These are phyloP conservation scores for Podila clonocystis DNA, from an alignment of 192 early-diverging fungal species.

Conservation along the genomic window DNA sequence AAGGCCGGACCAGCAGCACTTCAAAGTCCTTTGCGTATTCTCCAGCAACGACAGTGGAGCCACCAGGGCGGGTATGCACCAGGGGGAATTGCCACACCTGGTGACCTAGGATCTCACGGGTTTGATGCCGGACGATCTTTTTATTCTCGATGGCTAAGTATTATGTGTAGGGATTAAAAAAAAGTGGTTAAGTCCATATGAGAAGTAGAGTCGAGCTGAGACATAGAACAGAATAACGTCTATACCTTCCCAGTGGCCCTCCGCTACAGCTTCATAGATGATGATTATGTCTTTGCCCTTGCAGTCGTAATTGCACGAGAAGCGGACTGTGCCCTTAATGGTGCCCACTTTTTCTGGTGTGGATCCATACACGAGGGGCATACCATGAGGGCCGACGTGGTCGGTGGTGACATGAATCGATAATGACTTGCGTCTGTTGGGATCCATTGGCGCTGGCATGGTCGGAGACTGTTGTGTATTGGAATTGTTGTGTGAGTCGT, in stretches of 20 bases:
- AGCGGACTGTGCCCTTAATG: constrained; percentile 34
- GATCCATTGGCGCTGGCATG: not conserved
- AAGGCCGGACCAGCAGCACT: constrained; percentile 25
- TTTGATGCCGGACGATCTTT: constrained; percentile 34
- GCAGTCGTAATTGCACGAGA: constrained; percentile 32
- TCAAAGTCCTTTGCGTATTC: constrained; percentile 39
- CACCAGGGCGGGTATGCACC: constrained; percentile 26
- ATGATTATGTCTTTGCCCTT: constrained; percentile 40
- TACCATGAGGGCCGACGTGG: constrained; percentile 25
- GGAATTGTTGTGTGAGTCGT: too few species aligned
- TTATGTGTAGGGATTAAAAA: too few species aligned
- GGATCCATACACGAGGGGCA: constrained; percentile 45
- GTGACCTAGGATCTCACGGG: constrained; percentile 37
- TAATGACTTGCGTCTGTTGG: constrained; percentile 4
- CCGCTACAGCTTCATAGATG: constrained; percentile 43
- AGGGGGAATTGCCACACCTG: constrained; percentile 43
- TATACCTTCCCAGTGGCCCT: constrained; percentile 40
- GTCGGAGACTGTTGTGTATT: not conserved
- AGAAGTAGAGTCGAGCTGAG: not conserved
- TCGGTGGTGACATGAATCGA: constrained; percentile 40
- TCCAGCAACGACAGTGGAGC: constrained; percentile 27
- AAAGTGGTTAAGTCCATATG: too few species aligned
- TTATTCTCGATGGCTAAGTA: constrained; percentile 42
- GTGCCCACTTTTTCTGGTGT: constrained; percentile 33
- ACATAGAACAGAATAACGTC: not conserved